A percentile compares a stretch with the other conserved stretches of the same genome.
Evolutionary conservation across 108 stramenopile species (phyloP).

Genomic region (Conticribra weissflogii): DNA sequence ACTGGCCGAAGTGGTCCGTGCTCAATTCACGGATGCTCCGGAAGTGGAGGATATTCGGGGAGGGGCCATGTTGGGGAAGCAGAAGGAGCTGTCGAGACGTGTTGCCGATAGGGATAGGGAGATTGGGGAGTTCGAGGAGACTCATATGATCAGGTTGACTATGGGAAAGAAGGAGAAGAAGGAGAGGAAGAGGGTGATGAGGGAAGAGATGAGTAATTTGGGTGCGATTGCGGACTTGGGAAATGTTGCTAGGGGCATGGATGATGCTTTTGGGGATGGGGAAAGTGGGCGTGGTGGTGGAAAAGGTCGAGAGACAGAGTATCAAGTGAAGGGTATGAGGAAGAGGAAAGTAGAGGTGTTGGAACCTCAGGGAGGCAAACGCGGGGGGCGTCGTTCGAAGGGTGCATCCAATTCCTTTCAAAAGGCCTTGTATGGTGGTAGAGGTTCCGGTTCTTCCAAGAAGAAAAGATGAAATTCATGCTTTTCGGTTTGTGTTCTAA

Average conservation of each 20-base stretch:
- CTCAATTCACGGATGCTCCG: constrained; percentile 78
- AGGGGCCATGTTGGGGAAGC: constrained; percentile 72
- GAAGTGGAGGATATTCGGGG: constrained; percentile 90
- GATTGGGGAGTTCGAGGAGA: constrained; percentile 77
- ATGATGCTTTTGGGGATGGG: constrained; percentile 56
- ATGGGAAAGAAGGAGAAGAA: constrained; percentile 82
- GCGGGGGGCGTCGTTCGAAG: constrained; percentile 18
- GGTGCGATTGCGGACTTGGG: constrained; percentile 79
- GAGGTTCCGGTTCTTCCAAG: neutral
- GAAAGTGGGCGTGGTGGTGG: constrained; percentile 16
- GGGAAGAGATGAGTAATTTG: constrained; percentile 81
- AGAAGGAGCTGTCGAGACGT: constrained; percentile 65
- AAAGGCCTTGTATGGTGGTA: constrained; percentile 64
- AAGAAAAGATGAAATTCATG: neutral
- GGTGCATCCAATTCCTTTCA: constrained; percentile 63
- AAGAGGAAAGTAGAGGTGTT: constrained; percentile 50
- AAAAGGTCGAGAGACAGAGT: constrained; percentile 3
- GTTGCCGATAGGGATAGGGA: constrained; percentile 71
- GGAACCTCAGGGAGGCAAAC: constrained; percentile 30
- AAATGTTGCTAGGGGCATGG: constrained; percentile 67
- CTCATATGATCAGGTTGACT: constrained; percentile 76
- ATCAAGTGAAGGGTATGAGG: constrained; percentile 66
- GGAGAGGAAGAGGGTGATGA: constrained; percentile 70
- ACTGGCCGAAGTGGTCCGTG: constrained; percentile 71
- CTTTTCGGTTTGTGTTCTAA: too few species aligned